Base-by-base conservation (phyloP, 768 basidiomycete species). In the Tylopilus sp. region DNA sequence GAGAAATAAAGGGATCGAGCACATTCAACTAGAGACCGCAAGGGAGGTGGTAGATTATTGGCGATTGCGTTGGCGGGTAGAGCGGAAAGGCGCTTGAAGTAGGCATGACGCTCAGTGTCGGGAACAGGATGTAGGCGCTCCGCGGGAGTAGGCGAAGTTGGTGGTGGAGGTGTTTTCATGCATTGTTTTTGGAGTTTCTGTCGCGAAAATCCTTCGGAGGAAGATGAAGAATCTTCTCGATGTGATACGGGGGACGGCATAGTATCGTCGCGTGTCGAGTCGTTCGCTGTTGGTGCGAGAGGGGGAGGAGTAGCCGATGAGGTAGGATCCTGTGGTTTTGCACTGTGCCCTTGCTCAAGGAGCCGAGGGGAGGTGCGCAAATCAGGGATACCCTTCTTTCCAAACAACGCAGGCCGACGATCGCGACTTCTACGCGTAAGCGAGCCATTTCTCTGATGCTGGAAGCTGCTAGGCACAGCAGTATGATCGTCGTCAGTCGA, bases 1-100 rank as follows among this genome's bases (percentile, higher is more conserved):
- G 92, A 88, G 65, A 97, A 98, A 35, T 98, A 78, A 50, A 98
- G 85, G 21, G 90, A 93, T 23, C 97, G 86, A 41, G 91, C 85
- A n/a, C 88, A 85, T 61, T 98, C 93, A 40, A 93, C 78, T 39
- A 95, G 75, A 36, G 75, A 75, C 20, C 83, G 70, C 8, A 98
- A 74, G 13, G 86, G 71, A 15, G 76, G 71, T 1, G 95, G 90
- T 9, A 97, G 79, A 18, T 83, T 76, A 57, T 79, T 81, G 18
- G 83, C 77, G 28, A 82, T 76, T 8, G 76, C 71, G 28, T 81
- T 79, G 1, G 75, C 71, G 2, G 88, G 87, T 5, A 92, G 72
- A 28, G 85, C 83, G 2, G 92, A 93, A 21, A 95, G 75, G n/a
- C 94, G 84, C 33, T 87, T 86, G 72, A 99, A 99, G 70, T 99